Base-by-base conservation (phyloP, 805 yeast genomes). In the Suhomyces kilbournensis region DNA sequence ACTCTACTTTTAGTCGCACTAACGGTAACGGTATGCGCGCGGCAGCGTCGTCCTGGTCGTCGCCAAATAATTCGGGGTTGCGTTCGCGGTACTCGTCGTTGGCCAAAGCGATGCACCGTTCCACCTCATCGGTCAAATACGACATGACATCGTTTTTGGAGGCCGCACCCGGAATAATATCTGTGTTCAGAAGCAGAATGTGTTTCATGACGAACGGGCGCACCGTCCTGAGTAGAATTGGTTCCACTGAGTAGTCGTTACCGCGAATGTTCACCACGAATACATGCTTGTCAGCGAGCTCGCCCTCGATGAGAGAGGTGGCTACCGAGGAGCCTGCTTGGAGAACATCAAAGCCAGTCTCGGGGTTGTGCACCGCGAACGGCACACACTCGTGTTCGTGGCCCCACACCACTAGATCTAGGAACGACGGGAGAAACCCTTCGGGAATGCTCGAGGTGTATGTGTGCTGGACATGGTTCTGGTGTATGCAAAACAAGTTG, bases 271-370 rank as follows among this genome's bases (percentile, higher is more conserved):
- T 83, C 55, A 94, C 58, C 2, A 94, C 74, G 51, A 87, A 92
- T 0, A 85, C 92, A 64, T 83, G 79, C 64, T 94, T 94, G 32
- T 78, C 81, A 14, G 82, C 76, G 0, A 90, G 80, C 64, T 94
- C 99, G 9, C 93, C 96, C 49, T 88, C 94, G 53, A 88, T 81
- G 22, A 94, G 73, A 2, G 96, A 85, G 0, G 99, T 94, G 0
- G 96, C 97, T 15, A 94, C 88, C 0, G 97, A 88, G 1, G 97
- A 89, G 0, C 99, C 99, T 0, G 97, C 94, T 65, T 91, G 97
- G 38, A 94, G 75, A 0, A 91, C 90, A 51, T 83, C 83, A 63
- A 93, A 90, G 1, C 85, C 86, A 2, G 79, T 79, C 9, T 76
- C 77, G 1, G 82, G 74, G 60, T 86, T 86, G 44, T 74, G 74